These are phyloP conservation scores for Penicillium sp. DNA, from an alignment of 2,329 filamentous ascomycete species.

Conservation along the genomic window DNA sequence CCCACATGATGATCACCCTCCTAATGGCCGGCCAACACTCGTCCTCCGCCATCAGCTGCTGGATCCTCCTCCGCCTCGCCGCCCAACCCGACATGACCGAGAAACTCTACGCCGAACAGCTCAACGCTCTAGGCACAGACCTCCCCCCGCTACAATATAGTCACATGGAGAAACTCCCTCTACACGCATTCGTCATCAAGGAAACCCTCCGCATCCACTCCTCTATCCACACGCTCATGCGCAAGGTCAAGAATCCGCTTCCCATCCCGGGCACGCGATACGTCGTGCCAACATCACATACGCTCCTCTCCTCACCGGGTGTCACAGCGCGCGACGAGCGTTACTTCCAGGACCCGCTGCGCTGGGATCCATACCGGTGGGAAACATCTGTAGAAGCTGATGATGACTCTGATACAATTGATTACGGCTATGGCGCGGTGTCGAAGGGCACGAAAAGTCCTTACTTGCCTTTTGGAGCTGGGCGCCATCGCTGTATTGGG, in stretches of 20 bases:
- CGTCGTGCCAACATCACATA: conserved; percentile 70
- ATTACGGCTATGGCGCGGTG: conserved; percentile 57
- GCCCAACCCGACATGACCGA: conserved; percentile 63
- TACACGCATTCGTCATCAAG: conserved; percentile 61
- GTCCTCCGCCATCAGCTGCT: conserved; percentile 68
- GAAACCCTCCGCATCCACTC: conserved; percentile 67
- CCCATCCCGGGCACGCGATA: conserved; percentile 53
- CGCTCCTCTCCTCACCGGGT: conserved; percentile 74
- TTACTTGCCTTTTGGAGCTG: conserved; percentile 67
- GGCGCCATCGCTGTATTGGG: conserved; percentile 67
- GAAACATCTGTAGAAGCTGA: conserved; percentile 40
- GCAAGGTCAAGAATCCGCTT: conserved; percentile 64
- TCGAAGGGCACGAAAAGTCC: conserved; percentile 57
- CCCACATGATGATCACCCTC: conserved; percentile 80
- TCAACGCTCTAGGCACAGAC: conserved; percentile 47
- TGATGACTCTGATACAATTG: conserved; percentile 51
- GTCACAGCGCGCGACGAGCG: conserved; percentile 54
- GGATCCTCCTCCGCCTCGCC: conserved; percentile 70
- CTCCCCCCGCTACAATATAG: conserved; percentile 55
- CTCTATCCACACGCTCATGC: conserved; percentile 68
- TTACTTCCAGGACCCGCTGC: conserved; percentile 55
- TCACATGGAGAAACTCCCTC: conserved; percentile 54
- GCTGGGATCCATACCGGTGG: conserved; percentile 60
- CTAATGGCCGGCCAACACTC: conserved; percentile 82
- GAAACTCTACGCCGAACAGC: conserved; percentile 64